Evolutionary conservation across 306 rosid genomes (phyloP).

Genomic region (Herpetospermum pedunculosum): DNA sequence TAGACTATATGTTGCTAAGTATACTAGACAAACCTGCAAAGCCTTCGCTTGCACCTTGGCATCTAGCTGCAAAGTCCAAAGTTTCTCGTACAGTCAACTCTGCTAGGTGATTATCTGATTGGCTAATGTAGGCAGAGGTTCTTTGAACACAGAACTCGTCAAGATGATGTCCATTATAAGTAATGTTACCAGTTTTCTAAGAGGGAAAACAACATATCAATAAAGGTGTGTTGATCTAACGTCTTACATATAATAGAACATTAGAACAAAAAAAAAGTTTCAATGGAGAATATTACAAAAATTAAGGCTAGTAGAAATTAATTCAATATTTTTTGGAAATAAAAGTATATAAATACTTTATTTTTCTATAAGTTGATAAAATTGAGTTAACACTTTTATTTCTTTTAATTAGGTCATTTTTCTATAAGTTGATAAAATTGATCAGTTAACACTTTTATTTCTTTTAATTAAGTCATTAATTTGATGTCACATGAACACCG

Average conservation of each 20-base stretch:
- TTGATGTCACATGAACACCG: too few relatives aligned
- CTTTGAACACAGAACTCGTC: constrained; percentile 67
- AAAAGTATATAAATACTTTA: background rate
- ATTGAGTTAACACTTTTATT: background rate
- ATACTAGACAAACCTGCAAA: constrained; percentile 46
- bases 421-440: background rate
- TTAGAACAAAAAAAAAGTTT: too few relatives aligned
- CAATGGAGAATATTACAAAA: background rate
- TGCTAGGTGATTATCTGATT: constrained; percentile 76
- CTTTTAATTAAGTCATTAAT: background rate
- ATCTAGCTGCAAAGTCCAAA: constrained; percentile 89
- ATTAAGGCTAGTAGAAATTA: background rate
- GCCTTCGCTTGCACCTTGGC: constrained; percentile 72
- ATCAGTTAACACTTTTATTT: background rate
- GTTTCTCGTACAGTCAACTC: constrained; percentile 85
- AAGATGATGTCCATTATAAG: constrained; percentile 52
- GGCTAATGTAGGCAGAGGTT: constrained; percentile 82
- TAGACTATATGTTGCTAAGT: too few relatives aligned
- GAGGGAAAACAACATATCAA: background rate
- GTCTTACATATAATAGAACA: background rate
- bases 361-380: background rate
- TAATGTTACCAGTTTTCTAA: constrained; percentile 59
- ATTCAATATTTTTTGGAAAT: background rate
- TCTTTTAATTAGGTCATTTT: too few relatives aligned
- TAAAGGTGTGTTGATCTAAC: background rate